Percentiles rank a stretch among this genome's conserved stretches.
These are phyloP conservation scores for Polytrichum formosum DNA, from an alignment of 225 moss, liverwort and hornwort species.

Conservation along the genomic window DNA sequence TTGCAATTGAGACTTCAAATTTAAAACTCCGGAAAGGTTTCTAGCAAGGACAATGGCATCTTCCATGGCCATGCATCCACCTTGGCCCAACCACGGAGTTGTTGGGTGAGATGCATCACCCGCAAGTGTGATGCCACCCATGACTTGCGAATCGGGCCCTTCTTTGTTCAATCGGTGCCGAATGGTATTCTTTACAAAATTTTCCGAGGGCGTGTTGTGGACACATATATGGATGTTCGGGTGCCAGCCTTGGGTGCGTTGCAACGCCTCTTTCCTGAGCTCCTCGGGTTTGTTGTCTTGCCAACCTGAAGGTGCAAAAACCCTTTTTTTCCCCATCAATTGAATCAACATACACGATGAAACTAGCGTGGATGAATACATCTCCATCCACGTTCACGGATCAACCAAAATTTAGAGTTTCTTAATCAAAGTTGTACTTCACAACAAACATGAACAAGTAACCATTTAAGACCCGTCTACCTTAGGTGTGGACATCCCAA, in stretches of 20 bases:
- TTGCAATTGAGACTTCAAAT: neutral
- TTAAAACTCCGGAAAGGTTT: constrained; percentile 21
- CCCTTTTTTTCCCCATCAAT: neutral
- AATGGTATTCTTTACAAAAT: constrained; percentile 38
- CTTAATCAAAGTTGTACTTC: neutral
- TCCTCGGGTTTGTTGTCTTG: constrained; percentile 25
- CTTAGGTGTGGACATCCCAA: too few relatives aligned
- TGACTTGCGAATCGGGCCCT: constrained; percentile 33
- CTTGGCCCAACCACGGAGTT: constrained; percentile 67
- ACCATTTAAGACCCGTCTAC: too few relatives aligned
- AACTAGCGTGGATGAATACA: too few relatives aligned
- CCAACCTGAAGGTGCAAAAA: constrained; percentile 28
- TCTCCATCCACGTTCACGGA: too few relatives aligned
- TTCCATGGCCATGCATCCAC: constrained; percentile 63
- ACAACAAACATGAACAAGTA: neutral
- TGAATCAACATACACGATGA: too few relatives aligned
- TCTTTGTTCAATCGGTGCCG: constrained; percentile 47
- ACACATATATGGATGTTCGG: constrained; percentile 28
- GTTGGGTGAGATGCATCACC: constrained; percentile 72
- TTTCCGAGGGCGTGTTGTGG: constrained; percentile 30
- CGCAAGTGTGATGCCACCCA: constrained; percentile 40
- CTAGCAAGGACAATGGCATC: constrained; percentile 56
- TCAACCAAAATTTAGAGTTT: neutral
- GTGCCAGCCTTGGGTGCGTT: constrained; percentile 17
- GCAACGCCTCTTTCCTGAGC: constrained; percentile 44